Base-by-base conservation (phyloP, 139 green algal species). In the Closterium sp. region DNA sequence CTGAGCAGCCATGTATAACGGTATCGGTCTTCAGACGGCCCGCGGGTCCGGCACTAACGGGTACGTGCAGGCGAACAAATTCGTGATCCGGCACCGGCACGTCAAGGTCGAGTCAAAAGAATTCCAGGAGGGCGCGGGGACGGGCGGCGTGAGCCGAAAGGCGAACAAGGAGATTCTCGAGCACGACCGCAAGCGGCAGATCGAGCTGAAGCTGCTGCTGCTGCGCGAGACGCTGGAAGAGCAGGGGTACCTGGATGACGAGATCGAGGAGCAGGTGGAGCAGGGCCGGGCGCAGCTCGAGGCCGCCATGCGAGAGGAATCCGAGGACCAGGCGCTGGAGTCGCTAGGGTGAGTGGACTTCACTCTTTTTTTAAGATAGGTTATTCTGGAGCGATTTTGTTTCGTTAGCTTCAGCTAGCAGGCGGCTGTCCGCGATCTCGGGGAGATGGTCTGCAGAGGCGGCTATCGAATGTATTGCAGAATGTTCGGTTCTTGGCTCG, bases 51-150 rank as follows among this genome's bases (percentile, higher is more conserved):
- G 98, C 1, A 99, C 98, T 3, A 98, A 95, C 84, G 98, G 98
- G 10, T 96, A 99, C 97, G 97, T 99, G 9, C 95, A 97, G 93
- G 95, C 91, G 34, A 99, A 99, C 93, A 97, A 97, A 90, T 99
- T 99, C 94, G 97, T 98, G 93, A 87, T 98, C 33, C 94, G 96
- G 16, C 31, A 32, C 10, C 81, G 91, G 28, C 88, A 31, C 35
- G 34, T 5, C 33, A 92, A 33, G 3, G 7, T 91, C 21, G 88
- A 95, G 83, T 4, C 35, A 25, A 93, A 85, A 4, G 90, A 94
- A 6, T 91, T 93, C 55, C 84, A 89, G 30, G 87, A 88, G 6
- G 89, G 88, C 16, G 33, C 91, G 90, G 88, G 84, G 33, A 66
- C 25, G 35, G 87, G 89, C 36, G 87, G 93, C 8, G 30, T 90